These are phyloP conservation scores for Meyerozyma athensensis DNA, from an alignment of 1,139 yeast species.

Conservation along the genomic window DNA sequence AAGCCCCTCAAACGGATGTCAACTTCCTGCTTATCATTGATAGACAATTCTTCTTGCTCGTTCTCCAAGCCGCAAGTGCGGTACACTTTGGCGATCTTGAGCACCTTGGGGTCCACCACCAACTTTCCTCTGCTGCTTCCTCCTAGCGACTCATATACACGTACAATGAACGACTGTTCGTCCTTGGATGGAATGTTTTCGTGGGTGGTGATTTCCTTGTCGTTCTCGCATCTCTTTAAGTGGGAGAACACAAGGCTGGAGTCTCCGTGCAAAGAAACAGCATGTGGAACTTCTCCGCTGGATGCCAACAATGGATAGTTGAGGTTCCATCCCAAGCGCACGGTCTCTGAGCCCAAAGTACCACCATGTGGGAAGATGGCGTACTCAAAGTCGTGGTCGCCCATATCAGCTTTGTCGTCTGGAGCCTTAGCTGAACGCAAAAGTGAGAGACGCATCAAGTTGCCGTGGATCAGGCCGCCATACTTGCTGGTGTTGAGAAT, in stretches of 20 bases:
- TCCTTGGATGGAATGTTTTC: constrained; percentile 36
- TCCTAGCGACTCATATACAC: constrained; percentile 85
- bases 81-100: constrained; percentile 44
- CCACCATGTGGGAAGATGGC: constrained; percentile 83
- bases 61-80: constrained; percentile 74
- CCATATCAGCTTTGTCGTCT: constrained; percentile 92
- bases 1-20: constrained; percentile 61
- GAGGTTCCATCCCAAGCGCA: constrained; percentile 73
- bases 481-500: constrained; percentile 81
- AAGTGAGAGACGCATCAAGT: constrained; percentile 75
- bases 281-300: constrained; percentile 17
- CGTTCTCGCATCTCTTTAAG: constrained; percentile 86
- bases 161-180: constrained; percentile 54
- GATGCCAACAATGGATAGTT: constrained; percentile 47
- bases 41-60: constrained; percentile 28
- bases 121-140: constrained; percentile 58
- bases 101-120: constrained; percentile 25
- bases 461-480: constrained; percentile 90
- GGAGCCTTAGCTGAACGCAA: constrained; percentile 88
- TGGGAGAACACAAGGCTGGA: constrained; percentile 65
- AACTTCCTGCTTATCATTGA: constrained; percentile 23
- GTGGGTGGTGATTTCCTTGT: constrained; percentile 44
- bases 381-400: constrained; percentile 74
- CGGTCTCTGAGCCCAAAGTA: constrained; percentile 55
- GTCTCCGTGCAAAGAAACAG: constrained; percentile 38